Percentiles rank a stretch among this genome's conserved stretches.
These are phyloP conservation scores for Flaveria bidentis DNA, from an alignment of 129 eudicot genomes.

Conservation along the genomic window DNA sequence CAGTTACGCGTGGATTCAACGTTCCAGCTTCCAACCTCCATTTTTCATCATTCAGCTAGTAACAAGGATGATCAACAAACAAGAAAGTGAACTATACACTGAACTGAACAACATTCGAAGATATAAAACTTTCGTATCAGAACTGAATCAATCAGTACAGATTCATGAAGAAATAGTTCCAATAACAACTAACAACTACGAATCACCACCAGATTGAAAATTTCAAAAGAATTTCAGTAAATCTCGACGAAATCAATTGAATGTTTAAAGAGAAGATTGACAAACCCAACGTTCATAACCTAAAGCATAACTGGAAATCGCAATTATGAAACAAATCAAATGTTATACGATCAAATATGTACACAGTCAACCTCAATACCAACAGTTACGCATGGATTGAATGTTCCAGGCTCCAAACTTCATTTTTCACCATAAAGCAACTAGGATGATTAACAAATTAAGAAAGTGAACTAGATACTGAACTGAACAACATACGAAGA, in stretches of 20 bases:
- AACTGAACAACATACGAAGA: too few species aligned
- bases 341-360: too few species aligned
- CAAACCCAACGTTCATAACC: background rate
- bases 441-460: too few species aligned
- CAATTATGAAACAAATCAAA: too few species aligned
- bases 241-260: background rate
- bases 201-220: background rate
- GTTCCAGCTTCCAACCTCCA: background rate
- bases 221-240: background rate
- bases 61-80: background rate
- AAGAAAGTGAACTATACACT: background rate
- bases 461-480: too few species aligned
- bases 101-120: conserved; percentile 5
- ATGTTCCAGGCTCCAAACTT: too few species aligned
- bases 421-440: too few species aligned
- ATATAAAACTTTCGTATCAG: background rate
- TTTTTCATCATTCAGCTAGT: background rate
- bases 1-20: background rate
- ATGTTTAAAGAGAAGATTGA: background rate
- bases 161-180: background rate
- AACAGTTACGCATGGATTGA: too few species aligned
- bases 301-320: too few species aligned
- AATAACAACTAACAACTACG: background rate
- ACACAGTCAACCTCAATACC: too few species aligned
- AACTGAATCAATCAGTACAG: background rate